Conservation (phyloP, 108 stramenopile species). For the Nannochloropsis salina region DNA sequence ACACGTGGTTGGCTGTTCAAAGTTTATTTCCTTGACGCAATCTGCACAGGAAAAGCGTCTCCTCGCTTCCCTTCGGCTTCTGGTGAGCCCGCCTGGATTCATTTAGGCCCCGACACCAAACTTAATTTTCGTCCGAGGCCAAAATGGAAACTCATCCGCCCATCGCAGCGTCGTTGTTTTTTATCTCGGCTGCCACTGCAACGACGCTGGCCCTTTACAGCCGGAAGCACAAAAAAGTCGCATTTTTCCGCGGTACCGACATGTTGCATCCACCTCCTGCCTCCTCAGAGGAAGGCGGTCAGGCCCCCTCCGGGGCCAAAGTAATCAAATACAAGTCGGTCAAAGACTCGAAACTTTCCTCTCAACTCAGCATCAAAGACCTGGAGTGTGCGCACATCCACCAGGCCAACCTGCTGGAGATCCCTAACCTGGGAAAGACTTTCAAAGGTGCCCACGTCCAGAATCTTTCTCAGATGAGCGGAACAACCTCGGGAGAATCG, state of each 20-base stretch:
- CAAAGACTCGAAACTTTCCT: neutral
- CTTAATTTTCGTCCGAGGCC: no score
- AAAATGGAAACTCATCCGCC: neutral
- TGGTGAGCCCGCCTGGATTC: no score
- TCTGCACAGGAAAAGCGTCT: no score
- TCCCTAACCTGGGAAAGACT: neutral
- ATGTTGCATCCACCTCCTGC: neutral
- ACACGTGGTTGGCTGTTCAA: no score
- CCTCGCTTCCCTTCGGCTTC: no score
- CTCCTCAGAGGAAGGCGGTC: neutral
- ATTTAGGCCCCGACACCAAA: no score
- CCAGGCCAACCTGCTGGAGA: constrained; percentile 15
- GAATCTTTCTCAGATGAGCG: neutral
- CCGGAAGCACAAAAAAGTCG: constrained; percentile 11
- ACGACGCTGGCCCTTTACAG: neutral
- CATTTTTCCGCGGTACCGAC: neutral
- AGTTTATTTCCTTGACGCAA: no score
- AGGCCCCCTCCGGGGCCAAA: neutral
- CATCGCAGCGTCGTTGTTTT: neutral
- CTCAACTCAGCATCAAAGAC: neutral
- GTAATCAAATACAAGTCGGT: neutral
- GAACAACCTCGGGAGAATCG: neutral
- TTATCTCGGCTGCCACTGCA: neutral
- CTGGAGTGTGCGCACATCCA: constrained; percentile 19
- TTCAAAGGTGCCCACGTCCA: constrained; percentile 7